Conservation (phyloP, 2,329 filamentous ascomycete species). For the Dactylellina leptospora region DNA sequence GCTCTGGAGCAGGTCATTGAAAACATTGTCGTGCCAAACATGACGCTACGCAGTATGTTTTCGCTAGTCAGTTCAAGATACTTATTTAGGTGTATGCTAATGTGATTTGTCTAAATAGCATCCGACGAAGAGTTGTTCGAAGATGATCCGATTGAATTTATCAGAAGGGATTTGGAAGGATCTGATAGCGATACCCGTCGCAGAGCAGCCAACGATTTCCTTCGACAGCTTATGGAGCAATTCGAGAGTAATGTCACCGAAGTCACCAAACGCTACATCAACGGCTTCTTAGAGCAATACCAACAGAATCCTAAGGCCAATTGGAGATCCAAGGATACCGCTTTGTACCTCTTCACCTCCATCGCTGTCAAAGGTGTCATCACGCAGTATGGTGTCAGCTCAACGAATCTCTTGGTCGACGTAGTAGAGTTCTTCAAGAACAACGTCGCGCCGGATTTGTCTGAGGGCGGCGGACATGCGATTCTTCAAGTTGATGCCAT, state of each 20-base stretch:
- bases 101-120: constrained; percentile 63
- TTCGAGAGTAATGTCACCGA: constrained; percentile 85
- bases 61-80: not conserved
- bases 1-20: constrained; percentile 88
- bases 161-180: constrained; percentile 90
- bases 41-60: constrained; percentile 72
- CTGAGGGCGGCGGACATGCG: constrained; percentile 72
- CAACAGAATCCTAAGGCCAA: constrained; percentile 73
- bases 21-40: constrained; percentile 93
- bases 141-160: constrained; percentile 98
- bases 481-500: constrained; percentile 97
- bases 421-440: constrained; percentile 95
- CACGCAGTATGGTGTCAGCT: constrained; percentile 82
- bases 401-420: constrained; percentile 84
- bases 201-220: constrained; percentile 91
- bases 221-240: constrained; percentile 85
- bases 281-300: constrained; percentile 80
- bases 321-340: constrained; percentile 98
- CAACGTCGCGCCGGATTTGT: constrained; percentile 86
- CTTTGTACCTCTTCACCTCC: constrained; percentile 94
- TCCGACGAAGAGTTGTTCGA: constrained; percentile 96
- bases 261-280: constrained; percentile 87
- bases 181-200: constrained; percentile 94
- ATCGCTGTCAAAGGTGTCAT: constrained; percentile 94
- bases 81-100: not conserved